These are phyloP conservation scores for Geranium incanum DNA, from an alignment of 441 rosid species.

Conservation along the genomic window DNA sequence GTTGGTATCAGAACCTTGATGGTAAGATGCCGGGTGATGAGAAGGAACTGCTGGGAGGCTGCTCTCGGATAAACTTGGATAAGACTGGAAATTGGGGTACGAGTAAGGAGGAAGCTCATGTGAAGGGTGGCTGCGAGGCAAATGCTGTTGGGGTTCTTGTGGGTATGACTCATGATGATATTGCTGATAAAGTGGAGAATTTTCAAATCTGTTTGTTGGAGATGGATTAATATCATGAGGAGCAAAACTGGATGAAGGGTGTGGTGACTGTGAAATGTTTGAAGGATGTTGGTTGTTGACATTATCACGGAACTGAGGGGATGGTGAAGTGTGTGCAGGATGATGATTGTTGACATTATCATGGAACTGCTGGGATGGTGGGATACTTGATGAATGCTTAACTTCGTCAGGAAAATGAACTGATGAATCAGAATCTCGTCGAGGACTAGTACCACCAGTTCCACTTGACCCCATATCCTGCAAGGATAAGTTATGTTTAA, in stretches of 20 bases:
- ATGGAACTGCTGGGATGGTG: constrained; percentile 10
- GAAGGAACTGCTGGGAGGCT: constrained; percentile 64
- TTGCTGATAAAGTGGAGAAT: constrained; percentile 43
- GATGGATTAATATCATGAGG: constrained; percentile 53
- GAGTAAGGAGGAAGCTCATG: constrained; percentile 45
- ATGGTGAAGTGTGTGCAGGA: constrained; percentile 26
- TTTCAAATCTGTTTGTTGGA: constrained; percentile 43
- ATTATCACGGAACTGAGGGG: constrained; percentile 39
- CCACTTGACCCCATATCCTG: constrained; percentile 58
- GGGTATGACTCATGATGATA: constrained; percentile 53
- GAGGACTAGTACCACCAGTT: constrained; percentile 33
- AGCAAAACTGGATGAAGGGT: constrained; percentile 37
- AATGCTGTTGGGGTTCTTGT: constrained; percentile 54
- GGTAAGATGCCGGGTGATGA: constrained; percentile 44
- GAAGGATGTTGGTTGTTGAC: constrained; percentile 33
- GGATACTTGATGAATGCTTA: neutral
- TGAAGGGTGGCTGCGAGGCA: constrained; percentile 45
- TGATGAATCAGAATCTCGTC: constrained; percentile 41
- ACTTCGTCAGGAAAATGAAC: constrained; percentile 18
- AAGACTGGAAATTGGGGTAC: constrained; percentile 78
- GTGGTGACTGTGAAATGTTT: constrained; percentile 38
- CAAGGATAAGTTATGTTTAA: constrained; percentile 20
- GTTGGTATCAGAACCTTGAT: constrained; percentile 57
- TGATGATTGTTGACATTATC: constrained; percentile 25
- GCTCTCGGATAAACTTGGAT: constrained; percentile 74